These are phyloP conservation scores for Petunia secreta DNA, from an alignment of 257 asterid genomes.

Conservation along the genomic window DNA sequence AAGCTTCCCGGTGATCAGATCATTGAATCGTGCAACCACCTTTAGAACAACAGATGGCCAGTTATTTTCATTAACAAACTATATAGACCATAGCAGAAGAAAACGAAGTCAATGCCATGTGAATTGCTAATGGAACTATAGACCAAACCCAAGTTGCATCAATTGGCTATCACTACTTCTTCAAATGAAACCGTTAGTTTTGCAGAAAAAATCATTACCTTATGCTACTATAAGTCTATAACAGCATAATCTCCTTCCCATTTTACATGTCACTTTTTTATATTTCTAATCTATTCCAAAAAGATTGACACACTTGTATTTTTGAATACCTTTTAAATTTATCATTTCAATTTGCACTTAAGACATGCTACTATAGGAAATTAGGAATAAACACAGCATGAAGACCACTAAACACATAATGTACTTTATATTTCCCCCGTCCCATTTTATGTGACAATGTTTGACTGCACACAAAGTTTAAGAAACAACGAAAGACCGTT, in stretches of 20 bases:
- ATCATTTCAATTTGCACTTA: conserved; percentile 3
- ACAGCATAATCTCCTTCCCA: too few species aligned
- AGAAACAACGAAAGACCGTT: neutral
- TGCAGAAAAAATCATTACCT: neutral
- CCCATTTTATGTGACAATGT: neutral
- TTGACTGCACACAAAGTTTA: neutral
- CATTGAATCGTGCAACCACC: conserved; percentile 99
- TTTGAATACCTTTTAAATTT: neutral
- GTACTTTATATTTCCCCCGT: neutral
- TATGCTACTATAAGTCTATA: neutral
- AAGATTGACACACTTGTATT: neutral
- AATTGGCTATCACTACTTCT: neutral
- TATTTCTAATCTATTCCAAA: neutral
- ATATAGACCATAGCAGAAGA: neutral
- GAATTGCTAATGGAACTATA: neutral
- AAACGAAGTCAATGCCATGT: neutral
- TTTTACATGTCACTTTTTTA: neutral
- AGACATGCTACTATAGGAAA: neutral
- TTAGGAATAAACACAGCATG: neutral
- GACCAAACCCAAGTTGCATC: neutral
- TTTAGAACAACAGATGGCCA: conserved; percentile 35
- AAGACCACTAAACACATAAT: neutral
- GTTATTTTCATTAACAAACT: neutral
- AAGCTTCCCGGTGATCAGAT: conserved; percentile 75
- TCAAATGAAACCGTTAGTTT: neutral